phyloP scores from a whole-genome alignment of 176 grass and related monocot genomes.

The Musa itinerans region DNA sequence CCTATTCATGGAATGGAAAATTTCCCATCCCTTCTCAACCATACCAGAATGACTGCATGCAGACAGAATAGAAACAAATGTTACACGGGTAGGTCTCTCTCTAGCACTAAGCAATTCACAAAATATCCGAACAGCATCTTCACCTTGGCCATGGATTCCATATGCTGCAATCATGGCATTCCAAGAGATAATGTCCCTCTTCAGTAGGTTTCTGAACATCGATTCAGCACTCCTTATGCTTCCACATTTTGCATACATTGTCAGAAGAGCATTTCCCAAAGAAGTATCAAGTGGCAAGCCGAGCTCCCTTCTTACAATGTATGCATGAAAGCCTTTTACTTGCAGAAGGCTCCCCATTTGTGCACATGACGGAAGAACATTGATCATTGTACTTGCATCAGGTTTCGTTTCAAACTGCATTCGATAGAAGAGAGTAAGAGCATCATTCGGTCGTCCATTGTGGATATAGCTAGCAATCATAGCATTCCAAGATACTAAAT shows the following conservation, averaged over 20 bases:
- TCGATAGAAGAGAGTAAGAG: constrained; percentile 10
- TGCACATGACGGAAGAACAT: constrained; percentile 26
- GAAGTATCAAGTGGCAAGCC: constrained; percentile 3
- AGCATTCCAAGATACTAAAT: constrained; percentile 25
- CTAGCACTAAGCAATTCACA: constrained; percentile 2
- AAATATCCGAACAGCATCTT: constrained; percentile 15
- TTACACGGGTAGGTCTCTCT: constrained; percentile 4
- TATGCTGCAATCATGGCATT: constrained; percentile 27
- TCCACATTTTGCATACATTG: constrained; percentile 23
- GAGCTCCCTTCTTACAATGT: constrained; percentile 17
- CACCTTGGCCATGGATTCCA: constrained; percentile 23
- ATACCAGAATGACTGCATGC: constrained; percentile 22
- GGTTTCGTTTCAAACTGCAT: constrained; percentile 17
- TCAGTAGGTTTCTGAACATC: constrained; percentile 7
- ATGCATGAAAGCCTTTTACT: constrained; percentile 19
- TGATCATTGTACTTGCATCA: constrained; percentile 4
- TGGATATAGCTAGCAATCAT: constrained; percentile 14
- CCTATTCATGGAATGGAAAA: constrained; percentile 17
- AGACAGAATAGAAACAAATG: constrained; percentile 22
- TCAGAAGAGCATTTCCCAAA: constrained; percentile 24
- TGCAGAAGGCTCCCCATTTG: constrained; percentile 9
- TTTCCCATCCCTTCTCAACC: constrained; percentile 17
- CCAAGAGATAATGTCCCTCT: constrained; percentile 19
- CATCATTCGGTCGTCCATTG: constrained; percentile 17
- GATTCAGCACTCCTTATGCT: constrained; percentile 16